Conservation (phyloP, 306 rosid genomes). For the Pyrus communis region DNA sequence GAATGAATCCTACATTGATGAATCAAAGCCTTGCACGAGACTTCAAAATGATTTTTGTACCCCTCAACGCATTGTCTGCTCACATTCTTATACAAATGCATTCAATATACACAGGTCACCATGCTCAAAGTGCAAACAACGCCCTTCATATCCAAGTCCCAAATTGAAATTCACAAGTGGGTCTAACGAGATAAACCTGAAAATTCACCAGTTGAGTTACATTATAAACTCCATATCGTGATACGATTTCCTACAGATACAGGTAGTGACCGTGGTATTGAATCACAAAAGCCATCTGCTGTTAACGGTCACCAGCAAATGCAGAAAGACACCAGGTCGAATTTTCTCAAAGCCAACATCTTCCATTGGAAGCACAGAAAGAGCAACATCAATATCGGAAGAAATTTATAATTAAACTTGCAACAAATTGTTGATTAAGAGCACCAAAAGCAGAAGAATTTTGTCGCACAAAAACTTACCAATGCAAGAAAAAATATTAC, state of each 20-base stretch:
- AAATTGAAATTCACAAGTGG: slow-evolving; percentile 70
- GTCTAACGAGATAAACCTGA: slow-evolving; percentile 52
- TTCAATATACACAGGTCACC: too few relatives aligned
- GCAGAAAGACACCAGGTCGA: slow-evolving; percentile 40
- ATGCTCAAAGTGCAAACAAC: too few relatives aligned
- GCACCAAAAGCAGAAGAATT: not conserved
- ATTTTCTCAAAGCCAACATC: slow-evolving; percentile 36
- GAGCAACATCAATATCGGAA: slow-evolving; percentile 48
- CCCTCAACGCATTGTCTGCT: too few relatives aligned
- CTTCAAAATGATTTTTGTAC: too few relatives aligned
- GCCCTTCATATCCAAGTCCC: not conserved
- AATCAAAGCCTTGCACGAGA: too few relatives aligned
- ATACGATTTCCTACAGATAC: not conserved
- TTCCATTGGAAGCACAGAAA: slow-evolving; percentile 42
- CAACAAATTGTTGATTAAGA: slow-evolving; percentile 48
- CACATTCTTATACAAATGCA: too few relatives aligned
- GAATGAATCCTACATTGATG: too few relatives aligned
- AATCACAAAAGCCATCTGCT: slow-evolving; percentile 24
- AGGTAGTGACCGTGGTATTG: not conserved
- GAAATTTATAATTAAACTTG: slow-evolving; percentile 58
- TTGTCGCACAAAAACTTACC: too few relatives aligned
- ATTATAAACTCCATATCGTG: slow-evolving; percentile 34
- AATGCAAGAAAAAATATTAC: too few relatives aligned
- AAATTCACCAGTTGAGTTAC: slow-evolving; percentile 30
- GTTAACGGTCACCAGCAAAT: slow-evolving; percentile 30